Evolutionary conservation across 1,284 basidiomycete species (phyloP).

Genomic region (Apiotrichum mycotoxinovorans): DNA sequence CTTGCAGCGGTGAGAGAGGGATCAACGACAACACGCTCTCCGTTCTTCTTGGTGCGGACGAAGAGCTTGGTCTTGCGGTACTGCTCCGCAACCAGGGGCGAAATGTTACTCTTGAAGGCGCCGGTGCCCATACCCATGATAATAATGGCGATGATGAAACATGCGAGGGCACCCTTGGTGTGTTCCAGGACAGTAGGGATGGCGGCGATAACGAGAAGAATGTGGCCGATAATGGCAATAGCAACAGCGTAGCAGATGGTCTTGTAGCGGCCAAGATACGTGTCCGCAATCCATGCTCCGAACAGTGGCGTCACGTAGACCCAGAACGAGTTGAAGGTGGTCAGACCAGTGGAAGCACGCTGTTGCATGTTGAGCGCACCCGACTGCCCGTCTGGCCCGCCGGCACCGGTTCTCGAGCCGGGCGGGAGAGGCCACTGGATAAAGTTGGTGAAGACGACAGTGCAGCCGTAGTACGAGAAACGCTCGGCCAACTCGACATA

Average conservation of each 20-base stretch:
- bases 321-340: conserved; percentile 5
- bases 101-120: conserved; percentile 36
- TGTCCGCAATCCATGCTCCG: background rate
- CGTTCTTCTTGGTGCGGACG: conserved; percentile 29
- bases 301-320: background rate
- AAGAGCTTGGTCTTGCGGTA: conserved; percentile 30
- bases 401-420: conserved; percentile 58
- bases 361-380: conserved; percentile 51
- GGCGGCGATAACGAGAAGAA: conserved; percentile 28
- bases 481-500: conserved; percentile 49
- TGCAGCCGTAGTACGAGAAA: conserved; percentile 22
- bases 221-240: conserved; percentile 23
- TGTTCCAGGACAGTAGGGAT: conserved; percentile 31
- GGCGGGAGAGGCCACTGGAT: conserved; percentile 56
- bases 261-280: conserved; percentile 1
- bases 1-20: conserved; percentile 36
- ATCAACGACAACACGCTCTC: conserved; percentile 43
- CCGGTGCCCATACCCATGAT: conserved; percentile 36
- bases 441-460: conserved; percentile 26
- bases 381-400: conserved; percentile 61
- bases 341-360: background rate
- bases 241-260: conserved; percentile 11
- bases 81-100: conserved; percentile 45
- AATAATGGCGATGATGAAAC: conserved; percentile 40
- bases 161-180: conserved; percentile 17